Evolutionary conservation across 495 filamentous ascomycete species (phyloP).

Genomic region (Daldinia grandis): DNA sequence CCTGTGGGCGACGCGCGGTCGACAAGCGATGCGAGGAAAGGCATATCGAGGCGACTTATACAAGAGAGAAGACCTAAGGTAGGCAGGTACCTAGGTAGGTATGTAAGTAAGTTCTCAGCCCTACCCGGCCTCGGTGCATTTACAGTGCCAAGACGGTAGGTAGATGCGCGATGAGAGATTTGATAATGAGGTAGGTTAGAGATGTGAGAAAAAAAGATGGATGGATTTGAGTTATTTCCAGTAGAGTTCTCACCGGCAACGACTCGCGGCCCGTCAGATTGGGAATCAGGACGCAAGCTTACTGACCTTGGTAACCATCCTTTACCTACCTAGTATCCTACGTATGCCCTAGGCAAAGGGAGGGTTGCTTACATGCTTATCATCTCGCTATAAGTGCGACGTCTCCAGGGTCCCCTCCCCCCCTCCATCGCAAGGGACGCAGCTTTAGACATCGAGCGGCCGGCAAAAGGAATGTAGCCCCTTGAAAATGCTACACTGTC

Average conservation of each 20-base stretch:
- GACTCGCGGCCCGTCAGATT: background rate
- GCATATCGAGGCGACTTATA: slow-evolving; percentile 20
- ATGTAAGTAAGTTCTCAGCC: slow-evolving; percentile 2
- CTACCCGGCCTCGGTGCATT: background rate
- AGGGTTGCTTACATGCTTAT: background rate
- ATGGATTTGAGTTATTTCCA: background rate
- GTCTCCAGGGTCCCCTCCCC: background rate
- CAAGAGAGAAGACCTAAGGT: too few relatives aligned
- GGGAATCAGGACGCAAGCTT: background rate
- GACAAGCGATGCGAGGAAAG: slow-evolving; percentile 22
- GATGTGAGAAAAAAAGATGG: background rate
- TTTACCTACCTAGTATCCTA: background rate
- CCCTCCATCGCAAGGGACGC: background rate
- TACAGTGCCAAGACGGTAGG: background rate
- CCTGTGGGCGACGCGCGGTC: slow-evolving; percentile 30
- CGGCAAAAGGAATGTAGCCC: background rate
- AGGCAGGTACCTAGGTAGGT: too few relatives aligned
- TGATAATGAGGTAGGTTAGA: background rate
- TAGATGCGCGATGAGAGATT: background rate
- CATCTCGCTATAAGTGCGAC: background rate
- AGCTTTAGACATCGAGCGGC: background rate
- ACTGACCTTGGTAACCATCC: background rate
- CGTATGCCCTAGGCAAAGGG: background rate
- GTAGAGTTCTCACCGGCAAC: background rate
- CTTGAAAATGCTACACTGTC: background rate